A percentile compares a stretch with the other conserved stretches of the same genome.
These are phyloP conservation scores for Leishmania aethiopica DNA, from an alignment of 208 protist genomes.

Conservation along the genomic window DNA sequence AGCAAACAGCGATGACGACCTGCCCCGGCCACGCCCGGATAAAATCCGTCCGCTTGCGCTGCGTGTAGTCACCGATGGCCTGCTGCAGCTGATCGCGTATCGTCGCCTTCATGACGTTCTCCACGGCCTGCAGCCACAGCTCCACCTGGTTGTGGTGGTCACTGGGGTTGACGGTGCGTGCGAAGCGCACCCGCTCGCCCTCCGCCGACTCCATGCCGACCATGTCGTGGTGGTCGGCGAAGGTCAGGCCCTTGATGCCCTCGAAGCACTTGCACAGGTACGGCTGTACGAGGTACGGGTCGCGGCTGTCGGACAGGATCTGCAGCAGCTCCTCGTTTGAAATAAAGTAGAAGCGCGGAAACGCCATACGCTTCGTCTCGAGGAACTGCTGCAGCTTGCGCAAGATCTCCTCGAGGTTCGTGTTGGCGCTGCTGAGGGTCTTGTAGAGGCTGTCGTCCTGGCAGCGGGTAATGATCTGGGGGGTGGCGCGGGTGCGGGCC, in stretches of 20 bases:
- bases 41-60: slow-evolving; percentile 86
- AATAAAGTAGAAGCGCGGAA: slow-evolving; percentile 98
- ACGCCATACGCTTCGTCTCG: slow-evolving; percentile 97
- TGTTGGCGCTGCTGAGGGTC: slow-evolving; percentile 91
- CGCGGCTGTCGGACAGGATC: slow-evolving; percentile 96
- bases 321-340: slow-evolving; percentile 96
- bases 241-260: slow-evolving; percentile 93
- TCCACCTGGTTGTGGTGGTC: slow-evolving; percentile 94
- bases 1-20: slow-evolving; percentile 91
- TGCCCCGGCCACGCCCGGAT: slow-evolving; percentile 94
- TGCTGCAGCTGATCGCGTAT: slow-evolving; percentile 86
- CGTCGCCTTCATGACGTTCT: slow-evolving; percentile 92
- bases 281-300: slow-evolving; percentile 95
- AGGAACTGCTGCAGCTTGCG: slow-evolving; percentile 98
- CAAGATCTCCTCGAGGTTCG: slow-evolving; percentile 95
- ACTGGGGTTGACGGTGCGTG: slow-evolving; percentile 83
- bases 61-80: slow-evolving; percentile 86
- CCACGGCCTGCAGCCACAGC: slow-evolving; percentile 94
- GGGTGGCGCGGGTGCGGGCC: slow-evolving; percentile 84
- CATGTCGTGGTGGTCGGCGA: slow-evolving; percentile 92
- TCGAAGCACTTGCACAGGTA: slow-evolving; percentile 98
- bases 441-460: slow-evolving; percentile 93
- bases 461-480: slow-evolving; percentile 88
- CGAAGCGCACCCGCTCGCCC: slow-evolving; percentile 87
- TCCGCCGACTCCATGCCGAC: slow-evolving; percentile 92